phyloP scores from a whole-genome alignment of 306 rosid genomes.

The Alnus rubra region DNA sequence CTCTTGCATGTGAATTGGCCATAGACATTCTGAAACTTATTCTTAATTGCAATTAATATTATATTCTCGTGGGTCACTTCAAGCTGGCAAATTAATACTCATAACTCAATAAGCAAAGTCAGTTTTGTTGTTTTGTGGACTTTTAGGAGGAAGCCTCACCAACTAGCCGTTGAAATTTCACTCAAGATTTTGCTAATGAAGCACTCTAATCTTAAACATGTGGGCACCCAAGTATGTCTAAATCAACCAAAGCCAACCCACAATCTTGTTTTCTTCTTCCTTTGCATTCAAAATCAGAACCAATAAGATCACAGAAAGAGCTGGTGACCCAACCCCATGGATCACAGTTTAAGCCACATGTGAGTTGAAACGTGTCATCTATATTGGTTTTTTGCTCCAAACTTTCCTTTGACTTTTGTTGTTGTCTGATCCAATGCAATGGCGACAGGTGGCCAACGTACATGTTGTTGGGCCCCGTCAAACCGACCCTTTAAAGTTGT shows the following conservation, averaged over 20 bases:
- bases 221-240: constrained; percentile 41
- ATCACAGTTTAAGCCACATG: constrained; percentile 15
- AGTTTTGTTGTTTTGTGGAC: constrained; percentile 67
- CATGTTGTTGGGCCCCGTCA: constrained; percentile 3
- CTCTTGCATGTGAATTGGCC: constrained; percentile 38
- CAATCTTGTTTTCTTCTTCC: constrained; percentile 18
- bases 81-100: constrained; percentile 51
- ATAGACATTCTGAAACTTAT: constrained; percentile 8
- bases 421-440: background rate
- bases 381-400: constrained; percentile 7
- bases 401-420: constrained; percentile 23
- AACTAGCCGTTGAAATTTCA: constrained; percentile 67
- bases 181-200: constrained; percentile 29
- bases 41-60: constrained; percentile 1
- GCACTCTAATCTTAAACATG: constrained; percentile 11
- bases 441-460: constrained; percentile 8
- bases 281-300: constrained; percentile 21
- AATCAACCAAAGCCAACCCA: constrained; percentile 13
- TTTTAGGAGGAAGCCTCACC: constrained; percentile 66
- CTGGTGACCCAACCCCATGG: constrained; percentile 12
- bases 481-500: constrained; percentile 33
- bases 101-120: constrained; percentile 26
- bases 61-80: constrained; percentile 31
- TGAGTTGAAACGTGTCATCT: constrained; percentile 33
- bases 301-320: constrained; percentile 16